phyloP scores from a whole-genome alignment of 2,329 filamentous ascomycete genomes.

The Phyllosticta citriasiana region DNA sequence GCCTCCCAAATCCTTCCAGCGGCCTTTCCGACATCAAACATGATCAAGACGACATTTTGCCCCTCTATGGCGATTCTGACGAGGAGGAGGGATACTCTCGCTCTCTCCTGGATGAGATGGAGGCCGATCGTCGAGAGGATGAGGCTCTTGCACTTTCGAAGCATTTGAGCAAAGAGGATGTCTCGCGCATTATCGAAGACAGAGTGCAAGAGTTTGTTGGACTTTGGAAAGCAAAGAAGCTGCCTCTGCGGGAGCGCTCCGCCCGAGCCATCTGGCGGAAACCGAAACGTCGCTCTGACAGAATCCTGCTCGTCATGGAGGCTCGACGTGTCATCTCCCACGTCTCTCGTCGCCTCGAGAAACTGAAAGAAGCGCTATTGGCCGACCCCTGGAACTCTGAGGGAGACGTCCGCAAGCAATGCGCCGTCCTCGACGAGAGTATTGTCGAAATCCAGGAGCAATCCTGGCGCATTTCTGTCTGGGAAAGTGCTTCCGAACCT shows the following conservation, averaged over 20 bases:
- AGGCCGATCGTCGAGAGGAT: conserved; percentile 39
- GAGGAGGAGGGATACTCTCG: conserved; percentile 12
- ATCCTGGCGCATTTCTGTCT: conserved; percentile 36
- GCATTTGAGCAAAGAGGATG: conserved; percentile 30
- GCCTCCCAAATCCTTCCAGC: not conserved
- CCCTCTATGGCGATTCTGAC: conserved; percentile 41
- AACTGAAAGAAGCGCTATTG: conserved; percentile 44
- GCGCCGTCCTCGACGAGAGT: conserved; percentile 52
- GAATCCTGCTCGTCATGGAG: conserved; percentile 33
- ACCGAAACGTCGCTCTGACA: conserved; percentile 36
- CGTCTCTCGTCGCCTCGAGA: conserved; percentile 45
- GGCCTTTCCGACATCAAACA: not conserved
- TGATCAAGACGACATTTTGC: conserved; percentile 36
- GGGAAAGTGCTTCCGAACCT: conserved; percentile 22
- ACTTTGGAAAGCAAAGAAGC: conserved; percentile 50
- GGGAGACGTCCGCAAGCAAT: conserved; percentile 45
- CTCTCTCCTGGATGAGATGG: conserved; percentile 18
- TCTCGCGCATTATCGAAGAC: conserved; percentile 45
- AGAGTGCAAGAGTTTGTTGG: conserved; percentile 42
- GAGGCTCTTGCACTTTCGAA: conserved; percentile 26
- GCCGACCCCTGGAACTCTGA: conserved; percentile 43
- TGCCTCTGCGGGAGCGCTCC: conserved; percentile 44
- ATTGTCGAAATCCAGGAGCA: conserved; percentile 51
- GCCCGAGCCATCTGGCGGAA: conserved; percentile 54
- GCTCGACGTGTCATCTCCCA: conserved; percentile 35